Evolutionary conservation across 805 yeast genomes (phyloP).

Genomic region (Saccharomycopsis fibuligera): DNA sequence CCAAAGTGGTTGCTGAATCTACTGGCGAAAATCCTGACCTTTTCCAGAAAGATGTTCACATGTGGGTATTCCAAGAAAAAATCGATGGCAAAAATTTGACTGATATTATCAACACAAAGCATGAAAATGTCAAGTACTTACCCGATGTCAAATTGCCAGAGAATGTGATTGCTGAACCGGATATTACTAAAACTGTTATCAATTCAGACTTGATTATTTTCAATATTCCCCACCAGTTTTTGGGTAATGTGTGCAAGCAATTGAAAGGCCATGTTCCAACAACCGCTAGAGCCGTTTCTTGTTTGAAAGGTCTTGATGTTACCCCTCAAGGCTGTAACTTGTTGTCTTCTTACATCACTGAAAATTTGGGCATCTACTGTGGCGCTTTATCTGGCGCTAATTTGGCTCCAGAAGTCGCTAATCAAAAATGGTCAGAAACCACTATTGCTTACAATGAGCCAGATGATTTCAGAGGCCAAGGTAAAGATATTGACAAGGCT

Average conservation of each 20-base stretch:
- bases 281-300: slow-evolving; percentile 80
- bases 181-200: slow-evolving; percentile 63
- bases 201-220: slow-evolving; percentile 85
- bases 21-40: slow-evolving; percentile 62
- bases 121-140: slow-evolving; percentile 91
- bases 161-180: slow-evolving; percentile 87
- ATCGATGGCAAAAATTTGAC: slow-evolving; percentile 76
- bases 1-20: slow-evolving; percentile 91
- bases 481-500: slow-evolving; percentile 63
- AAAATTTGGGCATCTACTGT: slow-evolving; percentile 78
- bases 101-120: slow-evolving; percentile 81
- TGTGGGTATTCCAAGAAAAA: slow-evolving; percentile 96
- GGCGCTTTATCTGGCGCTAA: slow-evolving; percentile 98
- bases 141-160: slow-evolving; percentile 82
- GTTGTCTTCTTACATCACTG: slow-evolving; percentile 71
- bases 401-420: slow-evolving; percentile 94
- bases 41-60: slow-evolving; percentile 69
- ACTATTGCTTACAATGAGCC: slow-evolving; percentile 88
- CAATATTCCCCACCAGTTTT: slow-evolving; percentile 96
- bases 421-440: slow-evolving; percentile 94
- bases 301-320: slow-evolving; percentile 93
- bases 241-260: slow-evolving; percentile 68
- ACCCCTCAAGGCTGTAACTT: slow-evolving; percentile 78
- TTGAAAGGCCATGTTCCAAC: slow-evolving; percentile 70
- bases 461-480: slow-evolving; percentile 57